Percentiles rank a stretch among this genome's conserved stretches.
phyloP scores from a whole-genome alignment of 2,329 filamentous ascomycete species.

The Rutstroemia sp. region DNA sequence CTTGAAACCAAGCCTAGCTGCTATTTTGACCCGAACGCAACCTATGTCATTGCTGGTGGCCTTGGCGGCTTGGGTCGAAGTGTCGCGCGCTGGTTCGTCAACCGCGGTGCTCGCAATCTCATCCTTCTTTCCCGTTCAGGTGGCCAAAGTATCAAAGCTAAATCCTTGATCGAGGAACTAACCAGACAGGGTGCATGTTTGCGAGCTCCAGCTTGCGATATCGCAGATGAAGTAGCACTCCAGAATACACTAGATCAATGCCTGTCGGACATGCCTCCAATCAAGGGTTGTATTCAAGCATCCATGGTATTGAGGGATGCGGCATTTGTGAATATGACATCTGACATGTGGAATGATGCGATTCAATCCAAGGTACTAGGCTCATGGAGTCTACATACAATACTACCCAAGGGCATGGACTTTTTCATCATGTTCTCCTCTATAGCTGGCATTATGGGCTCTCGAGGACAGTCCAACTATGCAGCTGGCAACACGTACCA shows the following conservation, averaged over 20 bases:
- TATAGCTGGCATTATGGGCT: constrained; percentile 17
- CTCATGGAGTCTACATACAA: constrained; percentile 19
- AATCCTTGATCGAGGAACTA: constrained; percentile 8
- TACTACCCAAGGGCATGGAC: constrained; percentile 11
- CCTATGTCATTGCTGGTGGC: constrained; percentile 27
- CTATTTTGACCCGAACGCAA: constrained; percentile 14
- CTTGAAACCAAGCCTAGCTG: background rate
- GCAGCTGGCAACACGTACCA: constrained; percentile 27
- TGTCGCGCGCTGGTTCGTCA: constrained; percentile 18
- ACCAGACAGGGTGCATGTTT: constrained; percentile 33
- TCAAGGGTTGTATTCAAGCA: constrained; percentile 39
- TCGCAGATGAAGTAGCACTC: constrained; percentile 31
- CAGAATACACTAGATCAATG: background rate
- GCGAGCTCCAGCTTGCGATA: constrained; percentile 40
- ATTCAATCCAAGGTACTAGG: constrained; percentile 31
- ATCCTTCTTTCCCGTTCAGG: constrained; percentile 25
- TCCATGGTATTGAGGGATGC: constrained; percentile 36
- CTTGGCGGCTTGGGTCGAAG: constrained; percentile 27
- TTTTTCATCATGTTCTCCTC: constrained; percentile 29
- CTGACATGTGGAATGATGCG: constrained; percentile 30
- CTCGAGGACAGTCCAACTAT: constrained; percentile 12
- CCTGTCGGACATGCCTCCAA: constrained; percentile 13
- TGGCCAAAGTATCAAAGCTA: background rate
- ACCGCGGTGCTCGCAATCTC: constrained; percentile 23
- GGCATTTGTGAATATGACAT: constrained; percentile 29